Percentiles rank a stretch among this genome's conserved stretches.
phyloP scores from a whole-genome alignment of 805 yeast genomes.

The Ascoidea asiatica region DNA sequence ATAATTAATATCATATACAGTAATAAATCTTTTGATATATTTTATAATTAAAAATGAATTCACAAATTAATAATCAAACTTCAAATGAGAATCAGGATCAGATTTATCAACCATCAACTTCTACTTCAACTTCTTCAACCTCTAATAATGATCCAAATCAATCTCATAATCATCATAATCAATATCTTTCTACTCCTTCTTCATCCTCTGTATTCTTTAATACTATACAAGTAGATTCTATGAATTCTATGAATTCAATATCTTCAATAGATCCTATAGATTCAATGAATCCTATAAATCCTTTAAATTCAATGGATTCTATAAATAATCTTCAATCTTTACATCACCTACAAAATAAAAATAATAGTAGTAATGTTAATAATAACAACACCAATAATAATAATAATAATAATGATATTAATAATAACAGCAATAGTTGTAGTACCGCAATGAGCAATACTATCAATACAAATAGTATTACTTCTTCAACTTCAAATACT shows the following conservation, averaged over 20 bases:
- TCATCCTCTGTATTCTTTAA: background rate
- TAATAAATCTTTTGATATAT: no score
- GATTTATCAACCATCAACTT: slow-evolving; percentile 12
- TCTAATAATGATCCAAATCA: slow-evolving; percentile 9
- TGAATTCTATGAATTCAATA: no score
- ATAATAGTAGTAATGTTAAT: slow-evolving; percentile 24
- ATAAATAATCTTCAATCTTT: no score
- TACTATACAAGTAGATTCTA: no score
- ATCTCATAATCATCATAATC: background rate
- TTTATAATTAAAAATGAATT: slow-evolving; percentile 23
- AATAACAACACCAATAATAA: slow-evolving; percentile 21
- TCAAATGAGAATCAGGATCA: slow-evolving; percentile 22
- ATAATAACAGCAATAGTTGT: slow-evolving; percentile 15
- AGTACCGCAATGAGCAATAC: slow-evolving; percentile 16
- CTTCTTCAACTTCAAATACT: slow-evolving; percentile 1
- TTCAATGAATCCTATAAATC: no score
- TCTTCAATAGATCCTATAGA: no score
- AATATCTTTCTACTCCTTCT: background rate
- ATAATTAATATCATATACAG: no score
- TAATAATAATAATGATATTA: slow-evolving; percentile 7
- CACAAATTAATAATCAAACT: slow-evolving; percentile 22
- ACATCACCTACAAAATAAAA: no score
- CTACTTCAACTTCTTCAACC: slow-evolving; percentile 12
- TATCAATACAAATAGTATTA: background rate
- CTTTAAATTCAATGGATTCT: no score